These are phyloP conservation scores for Cladosporium sp. DNA, from an alignment of 2,329 filamentous ascomycete genomes.

Conservation along the genomic window DNA sequence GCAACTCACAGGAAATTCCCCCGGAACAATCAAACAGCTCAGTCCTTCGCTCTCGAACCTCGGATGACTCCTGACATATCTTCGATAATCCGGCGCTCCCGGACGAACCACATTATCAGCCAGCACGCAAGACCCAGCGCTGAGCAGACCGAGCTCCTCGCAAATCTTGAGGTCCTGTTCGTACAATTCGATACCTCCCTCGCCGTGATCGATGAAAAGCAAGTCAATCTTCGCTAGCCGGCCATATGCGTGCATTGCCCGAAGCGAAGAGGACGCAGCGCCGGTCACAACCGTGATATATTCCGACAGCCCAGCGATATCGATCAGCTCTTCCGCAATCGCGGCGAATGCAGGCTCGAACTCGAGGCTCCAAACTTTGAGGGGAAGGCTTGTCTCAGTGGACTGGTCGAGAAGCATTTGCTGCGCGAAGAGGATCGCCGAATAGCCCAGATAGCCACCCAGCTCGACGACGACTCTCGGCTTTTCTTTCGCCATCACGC, in stretches of 20 bases:
- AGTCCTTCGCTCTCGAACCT: background rate
- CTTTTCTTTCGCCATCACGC: conserved; percentile 20
- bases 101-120: background rate
- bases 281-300: conserved; percentile 35
- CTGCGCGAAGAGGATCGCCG: conserved; percentile 30
- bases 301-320: conserved; percentile 32
- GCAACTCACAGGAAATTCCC: background rate
- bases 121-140: background rate
- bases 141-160: background rate
- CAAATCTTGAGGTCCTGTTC: too few relatives aligned
- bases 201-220: background rate
- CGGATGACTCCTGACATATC: background rate
- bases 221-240: background rate
- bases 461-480: conserved; percentile 35
- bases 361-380: conserved; percentile 36
- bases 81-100: background rate
- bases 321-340: conserved; percentile 31
- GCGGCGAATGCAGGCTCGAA: conserved; percentile 29
- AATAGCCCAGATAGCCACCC: conserved; percentile 36
- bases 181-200: background rate
- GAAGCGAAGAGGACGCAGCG: conserved; percentile 15
- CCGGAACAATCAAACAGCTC: background rate
- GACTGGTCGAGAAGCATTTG: too few relatives aligned
- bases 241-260: too few relatives aligned
- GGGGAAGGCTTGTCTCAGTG: too few relatives aligned